phyloP scores from a whole-genome alignment of 2,329 filamentous ascomycete species.

The Gyromitra esculenta region DNA sequence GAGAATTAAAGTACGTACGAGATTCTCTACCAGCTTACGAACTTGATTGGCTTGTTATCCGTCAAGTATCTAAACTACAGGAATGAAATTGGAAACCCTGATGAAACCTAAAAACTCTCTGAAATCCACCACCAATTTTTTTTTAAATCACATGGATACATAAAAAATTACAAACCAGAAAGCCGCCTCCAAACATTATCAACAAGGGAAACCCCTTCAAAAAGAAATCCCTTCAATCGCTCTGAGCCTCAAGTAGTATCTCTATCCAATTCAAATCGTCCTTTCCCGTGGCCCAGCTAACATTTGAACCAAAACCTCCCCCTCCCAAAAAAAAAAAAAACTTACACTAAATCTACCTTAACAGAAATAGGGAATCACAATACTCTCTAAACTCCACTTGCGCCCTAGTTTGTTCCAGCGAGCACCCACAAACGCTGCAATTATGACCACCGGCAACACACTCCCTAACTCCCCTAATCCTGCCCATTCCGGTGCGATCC shows the following conservation, averaged over 20 bases:
- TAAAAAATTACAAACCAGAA: too few relatives aligned
- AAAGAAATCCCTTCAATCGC: neutral
- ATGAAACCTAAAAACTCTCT: too few relatives aligned
- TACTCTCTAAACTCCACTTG: neutral
- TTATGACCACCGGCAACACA: constrained; percentile 73
- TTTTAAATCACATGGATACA: too few relatives aligned
- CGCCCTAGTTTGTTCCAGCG: constrained; percentile 29
- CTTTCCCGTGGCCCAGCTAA: too few relatives aligned
- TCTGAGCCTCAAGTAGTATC: neutral
- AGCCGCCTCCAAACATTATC: too few relatives aligned
- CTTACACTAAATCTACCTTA: neutral
- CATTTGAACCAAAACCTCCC: neutral
- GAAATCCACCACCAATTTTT: too few relatives aligned
- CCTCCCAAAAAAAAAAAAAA: neutral
- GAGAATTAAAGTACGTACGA: too few relatives aligned
- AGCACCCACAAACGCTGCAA: constrained; percentile 64
- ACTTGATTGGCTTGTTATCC: too few relatives aligned
- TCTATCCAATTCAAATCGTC: too few relatives aligned
- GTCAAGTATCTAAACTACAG: too few relatives aligned
- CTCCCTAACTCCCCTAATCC: constrained; percentile 78
- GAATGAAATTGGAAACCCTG: too few relatives aligned
- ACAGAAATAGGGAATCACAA: constrained; percentile 2
- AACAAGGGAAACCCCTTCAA: neutral
- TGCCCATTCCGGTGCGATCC: constrained; percentile 71
- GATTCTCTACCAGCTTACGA: too few relatives aligned